Conservation (phyloP, 78 protist species). For the Speleostelium caveatum region DNA sequence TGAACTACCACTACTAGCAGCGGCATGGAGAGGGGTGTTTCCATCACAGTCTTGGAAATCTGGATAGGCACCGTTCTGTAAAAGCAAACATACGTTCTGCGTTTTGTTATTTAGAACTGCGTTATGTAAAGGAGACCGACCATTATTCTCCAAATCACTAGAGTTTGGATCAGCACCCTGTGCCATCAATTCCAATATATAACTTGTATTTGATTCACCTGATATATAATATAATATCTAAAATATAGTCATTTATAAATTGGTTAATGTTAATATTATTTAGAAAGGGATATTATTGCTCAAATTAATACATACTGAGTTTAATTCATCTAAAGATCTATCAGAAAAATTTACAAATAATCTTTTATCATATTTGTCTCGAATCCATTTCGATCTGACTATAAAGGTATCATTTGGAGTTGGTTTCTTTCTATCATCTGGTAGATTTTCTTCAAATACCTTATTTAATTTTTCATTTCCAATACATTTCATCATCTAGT, state of each 20-base stretch:
- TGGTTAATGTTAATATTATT: too few relatives aligned
- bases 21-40: slow-evolving; percentile 28
- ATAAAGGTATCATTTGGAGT: slow-evolving; percentile 49
- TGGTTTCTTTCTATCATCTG: slow-evolving; percentile 58
- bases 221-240: slow-evolving; percentile 22
- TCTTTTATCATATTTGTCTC: slow-evolving; percentile 66
- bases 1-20: slow-evolving; percentile 45
- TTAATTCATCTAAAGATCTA: slow-evolving; percentile 40
- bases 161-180: slow-evolving; percentile 51
- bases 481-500: slow-evolving; percentile 62
- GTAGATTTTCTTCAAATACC: slow-evolving; percentile 67
- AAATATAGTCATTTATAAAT: too few relatives aligned
- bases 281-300: too few relatives aligned
- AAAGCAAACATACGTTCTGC: slow-evolving; percentile 41
- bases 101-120: slow-evolving; percentile 5
- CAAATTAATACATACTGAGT: background rate
- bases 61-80: slow-evolving; percentile 52
- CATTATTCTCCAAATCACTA: background rate
- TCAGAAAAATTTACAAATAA: slow-evolving; percentile 47
- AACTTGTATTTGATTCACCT: slow-evolving; percentile 13
- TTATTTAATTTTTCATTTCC: slow-evolving; percentile 85
- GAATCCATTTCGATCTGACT: slow-evolving; percentile 44
- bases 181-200: slow-evolving; percentile 40
- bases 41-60: slow-evolving; percentile 35
- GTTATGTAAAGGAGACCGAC: slow-evolving; percentile 48